phyloP scores from a whole-genome alignment of 352 stramenopile species.

The Globisporangium polare region DNA sequence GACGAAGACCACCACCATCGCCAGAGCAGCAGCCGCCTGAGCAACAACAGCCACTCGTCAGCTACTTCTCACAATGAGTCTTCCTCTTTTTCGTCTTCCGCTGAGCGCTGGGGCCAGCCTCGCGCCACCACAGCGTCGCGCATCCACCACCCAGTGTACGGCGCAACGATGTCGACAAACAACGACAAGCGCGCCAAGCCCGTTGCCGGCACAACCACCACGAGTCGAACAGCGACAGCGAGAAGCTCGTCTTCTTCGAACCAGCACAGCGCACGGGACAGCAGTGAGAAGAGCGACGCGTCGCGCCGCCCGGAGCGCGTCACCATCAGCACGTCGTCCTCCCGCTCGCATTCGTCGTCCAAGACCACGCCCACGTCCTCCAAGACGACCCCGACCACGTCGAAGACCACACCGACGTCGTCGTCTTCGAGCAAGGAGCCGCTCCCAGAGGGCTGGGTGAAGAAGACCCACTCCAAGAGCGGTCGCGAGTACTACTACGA shows the following conservation, averaged over 20 bases:
- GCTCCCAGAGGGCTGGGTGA: slow-evolving; percentile 66
- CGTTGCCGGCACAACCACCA: not conserved
- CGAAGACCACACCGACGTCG: slow-evolving; percentile 15
- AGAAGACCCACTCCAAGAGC: slow-evolving; percentile 67
- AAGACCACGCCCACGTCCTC: slow-evolving; percentile 1
- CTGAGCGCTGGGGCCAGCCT: slow-evolving; percentile 50
- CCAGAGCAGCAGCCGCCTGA: slow-evolving; percentile 20
- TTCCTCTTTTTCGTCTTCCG: slow-evolving; percentile 16
- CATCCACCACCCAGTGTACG: slow-evolving; percentile 28
- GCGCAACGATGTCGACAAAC: slow-evolving; percentile 34
- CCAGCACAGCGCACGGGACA: slow-evolving; percentile 23
- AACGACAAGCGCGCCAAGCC: slow-evolving; percentile 24
- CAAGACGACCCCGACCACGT: slow-evolving; percentile 7
- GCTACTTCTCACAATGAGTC: slow-evolving; percentile 19
- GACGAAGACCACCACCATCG: slow-evolving; percentile 28
- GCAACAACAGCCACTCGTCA: slow-evolving; percentile 38
- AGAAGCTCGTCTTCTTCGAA: slow-evolving; percentile 19
- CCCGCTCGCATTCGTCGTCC: slow-evolving; percentile 5
- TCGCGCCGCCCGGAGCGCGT: slow-evolving; percentile 28
- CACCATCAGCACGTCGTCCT: slow-evolving; percentile 6
- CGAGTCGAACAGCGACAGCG: slow-evolving; percentile 7
- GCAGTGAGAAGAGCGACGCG: slow-evolving; percentile 29
- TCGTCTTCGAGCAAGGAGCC: slow-evolving; percentile 36
- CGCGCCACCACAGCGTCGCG: slow-evolving; percentile 27
- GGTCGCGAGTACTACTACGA: slow-evolving; percentile 76